Conservation (phyloP, 768 basidiomycete species). For the Tremella fuciformis region DNA sequence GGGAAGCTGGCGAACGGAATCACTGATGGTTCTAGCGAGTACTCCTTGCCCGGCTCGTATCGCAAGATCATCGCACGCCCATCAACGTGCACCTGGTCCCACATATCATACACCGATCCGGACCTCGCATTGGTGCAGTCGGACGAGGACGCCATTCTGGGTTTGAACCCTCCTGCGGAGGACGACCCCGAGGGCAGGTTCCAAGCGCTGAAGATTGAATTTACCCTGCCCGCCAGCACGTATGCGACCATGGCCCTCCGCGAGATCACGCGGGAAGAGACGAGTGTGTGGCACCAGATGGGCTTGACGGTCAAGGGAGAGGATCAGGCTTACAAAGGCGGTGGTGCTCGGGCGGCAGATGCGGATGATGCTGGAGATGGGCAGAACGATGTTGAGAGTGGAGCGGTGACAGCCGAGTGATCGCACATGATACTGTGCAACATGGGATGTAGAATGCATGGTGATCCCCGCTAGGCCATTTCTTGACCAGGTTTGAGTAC, state of each 20-base stretch:
- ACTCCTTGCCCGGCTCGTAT: constrained; percentile 88
- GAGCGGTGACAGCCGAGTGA: neutral
- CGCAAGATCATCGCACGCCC: constrained; percentile 86
- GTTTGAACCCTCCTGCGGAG: constrained; percentile 62
- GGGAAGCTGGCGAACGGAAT: neutral
- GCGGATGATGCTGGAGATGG: constrained; percentile 13
- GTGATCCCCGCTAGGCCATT: too few species aligned
- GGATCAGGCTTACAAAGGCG: constrained; percentile 44
- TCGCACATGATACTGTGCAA: neutral
- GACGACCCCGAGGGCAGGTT: constrained; percentile 69
- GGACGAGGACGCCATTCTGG: constrained; percentile 88
- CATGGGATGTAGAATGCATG: too few species aligned
- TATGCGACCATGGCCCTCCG: constrained; percentile 96
- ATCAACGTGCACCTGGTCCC: constrained; percentile 72
- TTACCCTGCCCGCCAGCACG: constrained; percentile 83
- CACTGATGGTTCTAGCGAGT: constrained; percentile 63
- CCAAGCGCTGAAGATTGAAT: constrained; percentile 76
- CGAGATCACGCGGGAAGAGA: constrained; percentile 50
- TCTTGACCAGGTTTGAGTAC: too few species aligned
- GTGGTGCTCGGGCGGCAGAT: constrained; percentile 7
- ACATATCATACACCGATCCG: constrained; percentile 86
- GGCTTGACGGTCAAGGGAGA: constrained; percentile 43
- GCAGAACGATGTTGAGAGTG: constrained; percentile 1
- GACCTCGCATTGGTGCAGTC: constrained; percentile 87
- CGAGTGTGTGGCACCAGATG: constrained; percentile 47